phyloP scores from a whole-genome alignment of 140 eudicot genomes.

The Cichorium intybus region DNA sequence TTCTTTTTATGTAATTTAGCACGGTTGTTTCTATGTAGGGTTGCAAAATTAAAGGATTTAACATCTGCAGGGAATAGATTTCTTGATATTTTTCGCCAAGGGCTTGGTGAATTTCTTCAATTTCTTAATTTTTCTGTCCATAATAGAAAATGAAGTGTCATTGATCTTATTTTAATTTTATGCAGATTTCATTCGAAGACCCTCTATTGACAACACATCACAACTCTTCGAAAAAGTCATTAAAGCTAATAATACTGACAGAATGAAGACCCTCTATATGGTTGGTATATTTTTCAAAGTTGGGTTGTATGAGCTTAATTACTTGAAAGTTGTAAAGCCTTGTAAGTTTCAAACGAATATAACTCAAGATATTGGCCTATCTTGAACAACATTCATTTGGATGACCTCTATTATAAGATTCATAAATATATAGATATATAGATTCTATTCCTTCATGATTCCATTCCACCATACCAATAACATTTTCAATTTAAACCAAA shows the following conservation, averaged over 20 bases:
- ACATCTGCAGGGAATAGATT: conserved; percentile 45
- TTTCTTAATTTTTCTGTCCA: not conserved
- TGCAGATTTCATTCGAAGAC: conserved; percentile 60
- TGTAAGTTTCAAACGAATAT: too few relatives aligned
- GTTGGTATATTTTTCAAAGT: too few relatives aligned
- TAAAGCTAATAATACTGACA: conserved; percentile 52
- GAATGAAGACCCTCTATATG: too few relatives aligned
- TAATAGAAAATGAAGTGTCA: not conserved
- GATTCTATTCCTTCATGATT: too few relatives aligned
- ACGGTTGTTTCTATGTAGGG: conserved; percentile 31
- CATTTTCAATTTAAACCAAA: too few relatives aligned
- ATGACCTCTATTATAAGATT: too few relatives aligned
- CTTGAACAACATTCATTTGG: too few relatives aligned
- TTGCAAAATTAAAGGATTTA: conserved; percentile 66
- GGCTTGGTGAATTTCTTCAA: conserved; percentile 45
- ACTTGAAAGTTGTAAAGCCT: too few relatives aligned
- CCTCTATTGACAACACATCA: conserved; percentile 58
- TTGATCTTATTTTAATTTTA: not conserved
- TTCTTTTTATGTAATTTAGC: not conserved
- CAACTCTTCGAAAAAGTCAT: conserved; percentile 52
- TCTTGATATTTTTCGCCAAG: conserved; percentile 61
- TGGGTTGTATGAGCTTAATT: too few relatives aligned
- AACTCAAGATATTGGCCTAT: too few relatives aligned
- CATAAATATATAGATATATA: too few relatives aligned
- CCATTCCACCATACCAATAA: too few relatives aligned